phyloP scores from a whole-genome alignment of 2,329 filamentous ascomycete genomes.

The Triangularia setosa region DNA sequence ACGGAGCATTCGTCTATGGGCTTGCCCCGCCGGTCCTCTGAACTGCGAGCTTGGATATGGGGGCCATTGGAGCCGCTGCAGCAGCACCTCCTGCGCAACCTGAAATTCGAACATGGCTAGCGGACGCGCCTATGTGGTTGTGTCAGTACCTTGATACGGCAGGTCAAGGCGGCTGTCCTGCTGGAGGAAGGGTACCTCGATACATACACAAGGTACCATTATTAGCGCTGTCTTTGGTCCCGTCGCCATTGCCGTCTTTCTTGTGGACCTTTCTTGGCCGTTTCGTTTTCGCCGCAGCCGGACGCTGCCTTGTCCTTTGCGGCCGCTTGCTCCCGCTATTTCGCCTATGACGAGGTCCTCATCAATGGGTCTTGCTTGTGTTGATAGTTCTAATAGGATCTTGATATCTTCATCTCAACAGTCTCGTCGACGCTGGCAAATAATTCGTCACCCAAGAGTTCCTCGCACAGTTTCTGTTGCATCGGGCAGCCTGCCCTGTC shows the following conservation, averaged over 20 bases:
- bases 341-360: background rate
- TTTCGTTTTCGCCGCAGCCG: constrained; percentile 3
- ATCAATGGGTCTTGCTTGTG: background rate
- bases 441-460: background rate
- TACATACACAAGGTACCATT: background rate
- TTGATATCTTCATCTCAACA: background rate
- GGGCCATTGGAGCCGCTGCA: background rate
- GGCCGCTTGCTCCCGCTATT: background rate
- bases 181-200: background rate
- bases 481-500: constrained; percentile 3
- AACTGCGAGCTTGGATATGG: constrained; percentile 4
- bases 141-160: background rate
- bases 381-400: background rate
- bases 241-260: background rate
- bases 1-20: constrained; percentile 1
- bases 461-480: background rate
- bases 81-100: constrained; percentile 16
- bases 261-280: background rate
- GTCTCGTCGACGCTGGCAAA: background rate
- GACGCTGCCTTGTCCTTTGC: background rate
- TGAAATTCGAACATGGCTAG: constrained; percentile 14
- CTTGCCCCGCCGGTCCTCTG: constrained; percentile 2
- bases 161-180: background rate
- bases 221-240: background rate
- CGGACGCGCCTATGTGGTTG: background rate